Percentiles rank a stretch among this genome's conserved stretches.
phyloP scores from a whole-genome alignment of 2,329 filamentous ascomycete genomes.

The Emmonsiellopsis sp. region DNA sequence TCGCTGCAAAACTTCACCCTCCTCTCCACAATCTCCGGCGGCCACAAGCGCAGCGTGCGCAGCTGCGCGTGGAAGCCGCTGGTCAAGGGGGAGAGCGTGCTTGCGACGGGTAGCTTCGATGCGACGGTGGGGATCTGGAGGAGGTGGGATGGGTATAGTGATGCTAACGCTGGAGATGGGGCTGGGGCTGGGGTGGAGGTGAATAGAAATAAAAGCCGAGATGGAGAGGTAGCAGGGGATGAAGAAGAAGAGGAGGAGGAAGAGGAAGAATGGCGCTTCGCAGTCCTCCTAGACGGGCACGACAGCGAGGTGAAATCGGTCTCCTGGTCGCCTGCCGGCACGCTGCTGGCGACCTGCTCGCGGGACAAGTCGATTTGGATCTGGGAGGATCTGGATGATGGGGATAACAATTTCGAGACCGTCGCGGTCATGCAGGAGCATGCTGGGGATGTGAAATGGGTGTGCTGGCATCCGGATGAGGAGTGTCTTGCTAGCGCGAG shows the following conservation, averaged over 20 bases:
- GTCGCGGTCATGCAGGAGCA: constrained; percentile 92
- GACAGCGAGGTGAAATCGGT: constrained; percentile 91
- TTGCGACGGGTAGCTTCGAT: constrained; percentile 91
- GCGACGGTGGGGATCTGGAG: constrained; percentile 81
- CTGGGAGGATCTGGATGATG: constrained; percentile 84
- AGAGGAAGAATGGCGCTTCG: constrained; percentile 84
- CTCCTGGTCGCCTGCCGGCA: constrained; percentile 55
- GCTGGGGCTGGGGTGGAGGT: constrained; percentile 20
- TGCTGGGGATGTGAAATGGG: constrained; percentile 87
- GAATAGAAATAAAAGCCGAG: constrained; percentile 12
- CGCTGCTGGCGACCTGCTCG: constrained; percentile 76
- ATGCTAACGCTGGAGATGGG: constrained; percentile 15
- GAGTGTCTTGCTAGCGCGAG: constrained; percentile 82
- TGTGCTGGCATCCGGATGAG: constrained; percentile 76
- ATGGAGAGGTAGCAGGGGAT: constrained; percentile 27
- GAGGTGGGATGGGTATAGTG: constrained; percentile 45
- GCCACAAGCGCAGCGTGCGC: constrained; percentile 85
- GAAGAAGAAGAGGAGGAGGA: constrained; percentile 45
- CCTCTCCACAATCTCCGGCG: constrained; percentile 71
- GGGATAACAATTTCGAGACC: constrained; percentile 93
- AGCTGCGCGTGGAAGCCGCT: constrained; percentile 80
- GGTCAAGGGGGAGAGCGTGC: constrained; percentile 57
- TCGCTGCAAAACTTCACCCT: constrained; percentile 72
- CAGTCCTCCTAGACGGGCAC: constrained; percentile 85
- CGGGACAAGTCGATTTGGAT: constrained; percentile 96